phyloP scores from a whole-genome alignment of 495 filamentous ascomycete species.

The Extremus antarcticus region DNA sequence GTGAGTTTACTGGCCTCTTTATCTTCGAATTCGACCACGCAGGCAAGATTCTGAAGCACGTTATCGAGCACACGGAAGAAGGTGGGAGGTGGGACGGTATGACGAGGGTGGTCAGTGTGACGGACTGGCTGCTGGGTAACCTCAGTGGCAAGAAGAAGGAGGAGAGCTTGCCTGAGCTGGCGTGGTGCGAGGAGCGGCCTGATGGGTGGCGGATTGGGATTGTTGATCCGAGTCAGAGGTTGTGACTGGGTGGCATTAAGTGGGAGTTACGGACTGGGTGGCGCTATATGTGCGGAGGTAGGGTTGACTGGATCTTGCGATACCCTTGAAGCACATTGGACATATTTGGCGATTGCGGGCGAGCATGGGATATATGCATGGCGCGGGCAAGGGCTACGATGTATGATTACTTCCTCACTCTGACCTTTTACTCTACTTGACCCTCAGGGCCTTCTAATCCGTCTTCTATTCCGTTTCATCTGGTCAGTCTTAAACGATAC shows the following conservation, averaged over 20 bases:
- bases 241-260: neutral
- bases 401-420: too few relatives aligned
- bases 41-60: slow-evolving; percentile 72
- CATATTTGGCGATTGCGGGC: neutral
- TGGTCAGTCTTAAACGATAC: too few relatives aligned
- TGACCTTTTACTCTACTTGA: too few relatives aligned
- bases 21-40: slow-evolving; percentile 92
- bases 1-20: slow-evolving; percentile 73
- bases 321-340: neutral
- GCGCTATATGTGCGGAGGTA: neutral
- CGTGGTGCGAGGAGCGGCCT: slow-evolving; percentile 21
- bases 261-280: neutral
- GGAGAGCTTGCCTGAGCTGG: slow-evolving; percentile 31
- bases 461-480: too few relatives aligned
- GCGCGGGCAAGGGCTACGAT: too few relatives aligned
- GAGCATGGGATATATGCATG: too few relatives aligned
- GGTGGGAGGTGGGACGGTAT: slow-evolving; percentile 59
- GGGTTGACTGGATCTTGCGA: neutral
- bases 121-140: slow-evolving; percentile 76
- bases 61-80: slow-evolving; percentile 84
- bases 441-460: too few relatives aligned
- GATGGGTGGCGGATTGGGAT: slow-evolving; percentile 2
- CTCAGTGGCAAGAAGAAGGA: slow-evolving; percentile 39
- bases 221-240: slow-evolving; percentile 4
- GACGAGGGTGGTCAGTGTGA: slow-evolving; percentile 68